Conservation (phyloP, 495 filamentous ascomycete species). For the Collariella sp. region DNA sequence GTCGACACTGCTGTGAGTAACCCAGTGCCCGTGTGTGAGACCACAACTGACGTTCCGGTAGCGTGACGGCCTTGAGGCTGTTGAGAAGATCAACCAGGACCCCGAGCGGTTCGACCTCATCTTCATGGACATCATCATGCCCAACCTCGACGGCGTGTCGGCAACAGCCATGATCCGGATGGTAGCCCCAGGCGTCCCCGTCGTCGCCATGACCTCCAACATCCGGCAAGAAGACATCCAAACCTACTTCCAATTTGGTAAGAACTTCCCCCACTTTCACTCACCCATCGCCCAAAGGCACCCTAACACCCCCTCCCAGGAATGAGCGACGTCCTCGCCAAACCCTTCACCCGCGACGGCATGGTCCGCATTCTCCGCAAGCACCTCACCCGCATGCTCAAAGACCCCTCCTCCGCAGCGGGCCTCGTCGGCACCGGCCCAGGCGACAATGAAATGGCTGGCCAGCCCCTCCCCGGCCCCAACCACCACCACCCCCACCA, state of each 20-base stretch:
- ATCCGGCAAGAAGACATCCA: conserved; percentile 95
- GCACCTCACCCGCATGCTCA: conserved; percentile 67
- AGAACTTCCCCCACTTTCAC: conserved; percentile 21
- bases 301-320: conserved; percentile 52
- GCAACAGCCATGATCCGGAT: conserved; percentile 91
- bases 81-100: conserved; percentile 78
- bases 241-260: conserved; percentile 95
- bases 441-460: conserved; percentile 5
- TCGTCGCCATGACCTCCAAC: conserved; percentile 98
- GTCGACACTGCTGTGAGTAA: conserved; percentile 84
- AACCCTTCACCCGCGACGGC: conserved; percentile 94
- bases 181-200: conserved; percentile 72
- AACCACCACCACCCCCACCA: not conserved
- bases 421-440: conserved; percentile 6
- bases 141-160: conserved; percentile 87
- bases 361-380: conserved; percentile 85
- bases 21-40: not conserved
- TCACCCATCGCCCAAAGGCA: conserved; percentile 13
- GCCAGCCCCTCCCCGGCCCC: not conserved
- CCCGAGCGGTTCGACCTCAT: conserved; percentile 79
- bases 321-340: conserved; percentile 98
- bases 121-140: conserved; percentile 99
- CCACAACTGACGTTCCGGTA: not conserved
- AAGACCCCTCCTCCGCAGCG: conserved; percentile 32
- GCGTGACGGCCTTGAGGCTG: conserved; percentile 78